These are phyloP conservation scores for Drosera capensis DNA, from an alignment of 148 eudicot species.

Conservation along the genomic window DNA sequence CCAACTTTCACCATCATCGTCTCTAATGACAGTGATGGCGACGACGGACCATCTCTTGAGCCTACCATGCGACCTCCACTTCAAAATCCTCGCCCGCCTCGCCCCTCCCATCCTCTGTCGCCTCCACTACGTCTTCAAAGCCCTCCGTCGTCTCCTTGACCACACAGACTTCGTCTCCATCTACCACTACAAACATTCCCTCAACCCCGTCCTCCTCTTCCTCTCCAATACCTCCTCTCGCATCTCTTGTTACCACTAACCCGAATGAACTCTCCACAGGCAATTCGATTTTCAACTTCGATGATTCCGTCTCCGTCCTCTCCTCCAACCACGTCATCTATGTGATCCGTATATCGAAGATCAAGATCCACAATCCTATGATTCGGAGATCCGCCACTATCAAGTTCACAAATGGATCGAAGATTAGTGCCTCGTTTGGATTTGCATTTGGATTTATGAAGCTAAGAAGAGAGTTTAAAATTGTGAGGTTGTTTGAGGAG, in stretches of 20 bases:
- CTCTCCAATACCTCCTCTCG: not conserved
- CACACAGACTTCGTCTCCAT: constrained; percentile 15
- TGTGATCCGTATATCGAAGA: constrained; percentile 10
- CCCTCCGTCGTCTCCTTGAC: constrained; percentile 5
- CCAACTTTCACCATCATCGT: too few relatives aligned
- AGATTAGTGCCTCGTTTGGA: too few relatives aligned
- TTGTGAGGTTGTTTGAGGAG: constrained; percentile 17
- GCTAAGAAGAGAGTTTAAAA: constrained; percentile 9
- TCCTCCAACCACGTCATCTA: constrained; percentile 16
- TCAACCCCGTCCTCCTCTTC: constrained; percentile 18
- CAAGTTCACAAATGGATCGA: constrained; percentile 8
- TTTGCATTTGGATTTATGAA: constrained; percentile 20
- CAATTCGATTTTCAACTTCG: constrained; percentile 9
- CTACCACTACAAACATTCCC: constrained; percentile 23
- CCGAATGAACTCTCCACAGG: constrained; percentile 16
- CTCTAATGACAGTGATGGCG: too few relatives aligned
- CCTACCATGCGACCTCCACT: constrained; percentile 25
- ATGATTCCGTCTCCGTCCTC: constrained; percentile 10
- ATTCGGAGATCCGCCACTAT: constrained; percentile 8
- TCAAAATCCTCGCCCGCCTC: constrained; percentile 22
- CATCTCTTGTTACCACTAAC: constrained; percentile 9
- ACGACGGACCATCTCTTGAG: not conserved
- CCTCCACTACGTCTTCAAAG: constrained; percentile 14
- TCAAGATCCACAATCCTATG: constrained; percentile 15
- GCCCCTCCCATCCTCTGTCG: constrained; percentile 15